Evolutionary conservation across 306 rosid species (phyloP), one percentile per base, ranked within the genome.

Genomic region (Pyrus bretschneideri): DNA sequence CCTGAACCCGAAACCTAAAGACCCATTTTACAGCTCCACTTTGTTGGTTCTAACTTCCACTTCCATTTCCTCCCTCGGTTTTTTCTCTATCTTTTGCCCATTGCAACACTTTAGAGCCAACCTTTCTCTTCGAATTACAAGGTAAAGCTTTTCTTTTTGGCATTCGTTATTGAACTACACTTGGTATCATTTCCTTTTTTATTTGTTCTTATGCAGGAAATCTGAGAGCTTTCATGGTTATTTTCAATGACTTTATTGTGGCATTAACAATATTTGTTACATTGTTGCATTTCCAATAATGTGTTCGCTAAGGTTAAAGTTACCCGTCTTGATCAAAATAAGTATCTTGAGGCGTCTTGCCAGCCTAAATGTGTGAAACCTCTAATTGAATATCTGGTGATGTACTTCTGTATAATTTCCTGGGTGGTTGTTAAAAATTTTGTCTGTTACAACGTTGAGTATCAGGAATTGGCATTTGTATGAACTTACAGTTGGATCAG

Each of bases 311-410:
- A 11, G 1, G 0, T 35, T 35, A 35, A 7, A 9, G 40, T 7
- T 35, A 35, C 40, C 40, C 9, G 2, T 1, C 40, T 45, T 69
- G 81, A 77, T 68, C 70, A 27, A n/a, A 77, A 69, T 70, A 69
- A 44, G 62, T 59, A 69, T 77, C 55, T 77, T 12, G 81, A 77
- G 61, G 70, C 29, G 10, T 44, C 70, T 70, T 77, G 81, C 69
- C 55, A 60, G 21, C 70, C 81, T 15, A 70, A 69, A 70, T 77
- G 81, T 27, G 76, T 70, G 29, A 77, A 77, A 71, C 81, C 81
- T 40, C 60, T 69, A 27, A 44, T 77, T 63, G 71, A 46, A 51
- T 75, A 75, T 31, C 72, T 65, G 62, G 74, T 70, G 27, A 70
- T 49, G 61, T 69, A 23, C 23, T 69, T 40, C 45, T 35, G 42